Conservation (phyloP, 1,284 basidiomycete genomes). For the Naganishia liquefaciens region DNA sequence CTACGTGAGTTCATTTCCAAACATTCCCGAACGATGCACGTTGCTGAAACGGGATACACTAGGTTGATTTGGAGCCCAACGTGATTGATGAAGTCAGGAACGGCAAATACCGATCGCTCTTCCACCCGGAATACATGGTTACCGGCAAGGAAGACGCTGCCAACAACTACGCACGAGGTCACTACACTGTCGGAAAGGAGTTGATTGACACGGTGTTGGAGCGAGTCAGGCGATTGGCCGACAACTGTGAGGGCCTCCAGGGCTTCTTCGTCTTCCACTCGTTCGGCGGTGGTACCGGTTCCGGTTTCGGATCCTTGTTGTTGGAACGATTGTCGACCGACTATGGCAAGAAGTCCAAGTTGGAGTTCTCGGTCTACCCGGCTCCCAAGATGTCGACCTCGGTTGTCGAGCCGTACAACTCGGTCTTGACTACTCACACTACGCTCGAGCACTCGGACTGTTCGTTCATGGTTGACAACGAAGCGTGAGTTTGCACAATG, state of each 20-base stretch:
- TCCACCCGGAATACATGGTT: slow-evolving; percentile 99
- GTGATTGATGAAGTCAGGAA: slow-evolving; percentile 95
- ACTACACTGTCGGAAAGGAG: slow-evolving; percentile 98
- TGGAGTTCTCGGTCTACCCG: slow-evolving; percentile 98
- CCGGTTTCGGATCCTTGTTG: slow-evolving; percentile 96
- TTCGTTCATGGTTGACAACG: slow-evolving; percentile 99
- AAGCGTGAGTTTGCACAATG: slow-evolving; percentile 59
- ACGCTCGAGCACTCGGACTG: slow-evolving; percentile 99
- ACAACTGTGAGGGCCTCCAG: slow-evolving; percentile 97
- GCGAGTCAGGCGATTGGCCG: slow-evolving; percentile 90
- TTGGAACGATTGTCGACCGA: slow-evolving; percentile 94
- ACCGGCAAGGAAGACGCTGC: slow-evolving; percentile 99
- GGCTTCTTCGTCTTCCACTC: slow-evolving; percentile 99
- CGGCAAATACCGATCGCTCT: slow-evolving; percentile 89
- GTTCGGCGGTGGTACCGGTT: slow-evolving; percentile 98
- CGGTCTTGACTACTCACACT: slow-evolving; percentile 96
- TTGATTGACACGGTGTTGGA: slow-evolving; percentile 88
- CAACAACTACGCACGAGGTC: slow-evolving; percentile 98
- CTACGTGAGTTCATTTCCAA: slow-evolving; percentile 62
- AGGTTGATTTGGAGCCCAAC: slow-evolving; percentile 88
- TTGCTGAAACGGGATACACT: slow-evolving; percentile 38
- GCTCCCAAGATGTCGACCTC: slow-evolving; percentile 92
- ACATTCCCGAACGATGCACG: background rate
- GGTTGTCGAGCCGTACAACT: slow-evolving; percentile 99
- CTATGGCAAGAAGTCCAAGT: slow-evolving; percentile 99